phyloP scores from a whole-genome alignment of 1,284 basidiomycete species.

The Stygiomarasmius scandens region DNA sequence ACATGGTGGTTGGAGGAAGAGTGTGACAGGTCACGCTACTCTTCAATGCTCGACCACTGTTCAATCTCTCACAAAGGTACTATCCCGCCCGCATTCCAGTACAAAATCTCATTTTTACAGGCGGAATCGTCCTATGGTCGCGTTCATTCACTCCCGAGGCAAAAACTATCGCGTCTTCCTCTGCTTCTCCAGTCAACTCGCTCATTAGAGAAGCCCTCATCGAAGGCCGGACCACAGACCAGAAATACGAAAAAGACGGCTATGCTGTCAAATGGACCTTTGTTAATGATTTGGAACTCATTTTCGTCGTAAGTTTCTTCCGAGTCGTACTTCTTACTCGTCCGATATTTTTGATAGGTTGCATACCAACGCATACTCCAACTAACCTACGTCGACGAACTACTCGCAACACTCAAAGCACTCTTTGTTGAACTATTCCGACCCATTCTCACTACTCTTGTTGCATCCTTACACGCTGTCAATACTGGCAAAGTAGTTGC shows the following conservation, averaged over 20 bases:
- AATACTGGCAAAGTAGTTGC: slow-evolving; percentile 46
- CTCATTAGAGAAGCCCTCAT: slow-evolving; percentile 90
- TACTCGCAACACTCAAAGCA: slow-evolving; percentile 78
- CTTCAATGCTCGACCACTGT: slow-evolving; percentile 81
- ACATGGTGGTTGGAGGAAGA: slow-evolving; percentile 42
- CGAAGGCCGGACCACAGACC: slow-evolving; percentile 76
- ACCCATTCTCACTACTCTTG: slow-evolving; percentile 79
- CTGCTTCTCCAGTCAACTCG: slow-evolving; percentile 86
- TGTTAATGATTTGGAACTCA: slow-evolving; percentile 90
- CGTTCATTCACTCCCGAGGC: slow-evolving; percentile 89
- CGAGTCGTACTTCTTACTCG: slow-evolving; percentile 9
- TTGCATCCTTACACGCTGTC: slow-evolving; percentile 76
- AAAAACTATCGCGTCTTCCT: slow-evolving; percentile 69
- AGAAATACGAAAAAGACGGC: slow-evolving; percentile 88
- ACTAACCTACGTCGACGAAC: slow-evolving; percentile 90
- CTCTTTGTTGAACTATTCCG: slow-evolving; percentile 87
- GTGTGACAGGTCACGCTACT: neutral
- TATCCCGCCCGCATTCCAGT: slow-evolving; percentile 1
- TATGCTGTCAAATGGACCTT: slow-evolving; percentile 93
- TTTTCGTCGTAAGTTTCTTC: slow-evolving; percentile 79
- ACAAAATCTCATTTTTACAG: slow-evolving; percentile 41
- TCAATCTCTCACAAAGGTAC: slow-evolving; percentile 89
- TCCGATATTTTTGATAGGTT: slow-evolving; percentile 53
- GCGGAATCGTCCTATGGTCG: slow-evolving; percentile 92
- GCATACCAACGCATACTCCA: slow-evolving; percentile 97